Percentiles rank a stretch among this genome's conserved stretches.
phyloP scores from a whole-genome alignment of 2,329 filamentous ascomycete species.

The Botrytis pseudocinerea region DNA sequence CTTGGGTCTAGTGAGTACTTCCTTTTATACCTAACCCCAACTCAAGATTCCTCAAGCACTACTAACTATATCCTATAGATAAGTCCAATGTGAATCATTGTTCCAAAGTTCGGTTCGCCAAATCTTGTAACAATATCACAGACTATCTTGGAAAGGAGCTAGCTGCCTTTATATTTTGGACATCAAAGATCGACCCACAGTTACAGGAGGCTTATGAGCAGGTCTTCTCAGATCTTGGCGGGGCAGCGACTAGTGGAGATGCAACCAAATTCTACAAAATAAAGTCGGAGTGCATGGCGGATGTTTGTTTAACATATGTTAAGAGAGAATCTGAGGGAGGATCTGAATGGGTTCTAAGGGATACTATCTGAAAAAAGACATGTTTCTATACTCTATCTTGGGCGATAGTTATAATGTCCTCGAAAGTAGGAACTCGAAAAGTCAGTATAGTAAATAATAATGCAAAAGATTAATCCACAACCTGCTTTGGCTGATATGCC shows the following conservation, averaged over 20 bases:
- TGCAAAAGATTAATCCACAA: too few relatives aligned
- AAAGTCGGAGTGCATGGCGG: background rate
- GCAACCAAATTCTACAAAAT: background rate
- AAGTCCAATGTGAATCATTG: background rate
- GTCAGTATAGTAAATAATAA: too few relatives aligned
- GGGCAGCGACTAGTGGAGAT: slow-evolving; percentile 2
- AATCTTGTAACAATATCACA: background rate
- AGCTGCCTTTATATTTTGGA: background rate
- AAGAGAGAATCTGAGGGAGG: background rate
- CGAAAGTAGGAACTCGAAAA: too few relatives aligned
- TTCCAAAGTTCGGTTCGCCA: slow-evolving; percentile 6
- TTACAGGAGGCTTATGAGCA: background rate
- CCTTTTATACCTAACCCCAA: background rate
- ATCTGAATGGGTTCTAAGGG: slow-evolving; percentile 5
- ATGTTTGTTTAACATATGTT: background rate
- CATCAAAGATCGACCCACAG: background rate
- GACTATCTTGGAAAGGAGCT: background rate
- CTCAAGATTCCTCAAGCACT: background rate
- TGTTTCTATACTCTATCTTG: too few relatives aligned
- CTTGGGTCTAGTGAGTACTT: background rate
- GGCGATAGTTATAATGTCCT: too few relatives aligned
- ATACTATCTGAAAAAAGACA: background rate
- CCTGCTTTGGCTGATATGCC: too few relatives aligned
- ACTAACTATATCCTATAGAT: background rate
- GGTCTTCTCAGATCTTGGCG: background rate